Conservation (phyloP, 78 protist species). For the Polysphondylium violaceum region DNA sequence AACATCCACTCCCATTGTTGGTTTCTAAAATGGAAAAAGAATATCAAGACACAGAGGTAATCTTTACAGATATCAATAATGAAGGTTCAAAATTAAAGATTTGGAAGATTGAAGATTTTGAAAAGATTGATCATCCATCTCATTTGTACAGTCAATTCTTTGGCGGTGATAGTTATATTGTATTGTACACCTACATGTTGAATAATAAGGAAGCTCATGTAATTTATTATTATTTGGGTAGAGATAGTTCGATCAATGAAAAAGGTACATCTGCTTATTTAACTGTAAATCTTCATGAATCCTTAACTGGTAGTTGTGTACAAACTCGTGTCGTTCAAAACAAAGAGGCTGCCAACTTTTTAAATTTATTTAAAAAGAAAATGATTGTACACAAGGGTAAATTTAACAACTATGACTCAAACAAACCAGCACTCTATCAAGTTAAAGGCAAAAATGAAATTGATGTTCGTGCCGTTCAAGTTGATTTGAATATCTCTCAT, state of each 20-base stretch:
- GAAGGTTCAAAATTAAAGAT: slow-evolving; percentile 39
- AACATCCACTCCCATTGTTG: slow-evolving; percentile 16
- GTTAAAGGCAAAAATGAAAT: slow-evolving; percentile 30
- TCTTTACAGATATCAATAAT: slow-evolving; percentile 3
- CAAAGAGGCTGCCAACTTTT: slow-evolving; percentile 71
- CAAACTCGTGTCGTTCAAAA: slow-evolving; percentile 78
- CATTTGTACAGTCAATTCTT: slow-evolving; percentile 51
- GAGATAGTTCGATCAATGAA: slow-evolving; percentile 73
- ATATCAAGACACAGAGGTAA: background rate
- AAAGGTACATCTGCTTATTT: slow-evolving; percentile 84
- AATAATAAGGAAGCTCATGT: slow-evolving; percentile 77
- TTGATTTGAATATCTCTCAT: background rate
- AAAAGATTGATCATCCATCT: slow-evolving; percentile 69
- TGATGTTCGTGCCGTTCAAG: slow-evolving; percentile 61
- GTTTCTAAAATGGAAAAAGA: background rate
- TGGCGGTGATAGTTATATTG: slow-evolving; percentile 67
- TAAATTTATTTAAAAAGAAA: slow-evolving; percentile 58
- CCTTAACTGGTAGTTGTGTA: slow-evolving; percentile 23
- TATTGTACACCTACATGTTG: slow-evolving; percentile 73
- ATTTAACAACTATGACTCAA: background rate
- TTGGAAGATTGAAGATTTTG: slow-evolving; percentile 81
- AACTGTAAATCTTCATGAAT: slow-evolving; percentile 73
- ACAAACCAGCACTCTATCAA: slow-evolving; percentile 29
- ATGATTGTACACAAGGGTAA: slow-evolving; percentile 66
- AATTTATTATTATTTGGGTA: slow-evolving; percentile 77